These are phyloP conservation scores for Hirsutella minnesotensis DNA, from an alignment of 2,329 filamentous ascomycete genomes.

Conservation along the genomic window DNA sequence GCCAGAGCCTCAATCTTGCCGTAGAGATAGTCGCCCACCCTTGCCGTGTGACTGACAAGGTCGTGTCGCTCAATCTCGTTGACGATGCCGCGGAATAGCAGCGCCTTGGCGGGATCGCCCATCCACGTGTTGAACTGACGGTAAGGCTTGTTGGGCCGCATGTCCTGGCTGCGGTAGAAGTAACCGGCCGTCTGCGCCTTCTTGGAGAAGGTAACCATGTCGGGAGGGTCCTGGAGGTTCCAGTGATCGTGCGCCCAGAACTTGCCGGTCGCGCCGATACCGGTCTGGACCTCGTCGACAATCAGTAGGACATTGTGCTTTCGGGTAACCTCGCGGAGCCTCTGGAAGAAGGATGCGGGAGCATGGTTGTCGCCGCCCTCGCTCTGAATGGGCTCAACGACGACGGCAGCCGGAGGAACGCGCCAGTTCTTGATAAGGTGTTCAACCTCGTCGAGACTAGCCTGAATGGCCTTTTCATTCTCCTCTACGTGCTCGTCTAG, in stretches of 20 bases:
- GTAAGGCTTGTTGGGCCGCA: constrained; percentile 86
- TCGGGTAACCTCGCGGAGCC: constrained; percentile 67
- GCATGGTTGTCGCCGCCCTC: constrained; percentile 95
- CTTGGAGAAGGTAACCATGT: constrained; percentile 93
- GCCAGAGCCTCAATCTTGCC: constrained; percentile 55
- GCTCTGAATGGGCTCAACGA: constrained; percentile 86
- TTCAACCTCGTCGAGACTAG: constrained; percentile 74
- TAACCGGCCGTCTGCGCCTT: constrained; percentile 91
- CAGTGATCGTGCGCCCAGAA: constrained; percentile 98
- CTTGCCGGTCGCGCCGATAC: constrained; percentile 81
- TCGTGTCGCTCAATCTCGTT: constrained; percentile 65
- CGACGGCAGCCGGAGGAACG: constrained; percentile 66
- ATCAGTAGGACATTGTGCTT: constrained; percentile 74
- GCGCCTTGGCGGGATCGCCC: constrained; percentile 75
- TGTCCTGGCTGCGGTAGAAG: constrained; percentile 71
- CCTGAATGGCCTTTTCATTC: constrained; percentile 71
- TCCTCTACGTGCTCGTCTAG: constrained; percentile 68
- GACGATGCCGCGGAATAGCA: constrained; percentile 80
- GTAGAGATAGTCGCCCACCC: constrained; percentile 70
- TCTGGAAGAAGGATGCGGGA: constrained; percentile 74
- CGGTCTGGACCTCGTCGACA: constrained; percentile 90
- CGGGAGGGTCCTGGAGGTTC: constrained; percentile 65
- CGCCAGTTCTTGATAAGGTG: constrained; percentile 68
- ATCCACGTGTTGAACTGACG: constrained; percentile 98
- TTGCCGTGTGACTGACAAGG: constrained; percentile 69